Evolutionary conservation across 352 stramenopile species (phyloP), one percentile per base, ranked within the genome.

Genomic region (Phytophthora brassicae): DNA sequence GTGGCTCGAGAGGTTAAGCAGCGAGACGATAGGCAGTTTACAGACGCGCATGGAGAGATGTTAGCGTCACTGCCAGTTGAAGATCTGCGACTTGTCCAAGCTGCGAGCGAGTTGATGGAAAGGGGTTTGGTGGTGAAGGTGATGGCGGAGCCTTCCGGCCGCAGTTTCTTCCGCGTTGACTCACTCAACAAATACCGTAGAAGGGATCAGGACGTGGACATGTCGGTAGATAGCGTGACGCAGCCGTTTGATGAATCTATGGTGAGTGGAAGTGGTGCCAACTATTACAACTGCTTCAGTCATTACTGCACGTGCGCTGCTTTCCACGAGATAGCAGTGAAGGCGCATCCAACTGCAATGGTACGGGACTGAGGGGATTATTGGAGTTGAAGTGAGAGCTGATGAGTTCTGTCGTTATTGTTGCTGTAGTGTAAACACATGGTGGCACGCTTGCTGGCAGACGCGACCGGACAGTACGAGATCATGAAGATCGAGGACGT

Each of bases 271-370:
- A 69, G 39, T 14, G 74, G 75, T 3, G 70, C 78, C 4, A 86
- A 78, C 41, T 90, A 85, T 64, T 90, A 90, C 78, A 90, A 87
- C 53, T 84, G 76, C 64, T 85, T 88, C 26, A 60, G 75, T 41
- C 81, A 90, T 50, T 90, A 87, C 52, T 90, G 81, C 67, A 80
- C 74, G 19, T 90, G 81, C 60, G 62, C 60, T 12, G 66, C 65
- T 4, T 90, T 90, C 68, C 76, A 84, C 41, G 60, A 82, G 41
- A 74, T 64, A 36, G 60, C 60, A 0, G 61, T 77, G 28, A 70
- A 66, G 52, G 64, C 63, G 17, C 57, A 68, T 23, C 66, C 81
- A 0, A 79, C 66, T 16, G 72, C 81, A 5, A 87, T 90, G 81
- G 81, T 89, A 72, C 26, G 58, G 47, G 22, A 13, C n/a, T 28